These are phyloP conservation scores for Talaromyces sp. DNA, from an alignment of 2,329 filamentous ascomycete genomes.

Conservation along the genomic window DNA sequence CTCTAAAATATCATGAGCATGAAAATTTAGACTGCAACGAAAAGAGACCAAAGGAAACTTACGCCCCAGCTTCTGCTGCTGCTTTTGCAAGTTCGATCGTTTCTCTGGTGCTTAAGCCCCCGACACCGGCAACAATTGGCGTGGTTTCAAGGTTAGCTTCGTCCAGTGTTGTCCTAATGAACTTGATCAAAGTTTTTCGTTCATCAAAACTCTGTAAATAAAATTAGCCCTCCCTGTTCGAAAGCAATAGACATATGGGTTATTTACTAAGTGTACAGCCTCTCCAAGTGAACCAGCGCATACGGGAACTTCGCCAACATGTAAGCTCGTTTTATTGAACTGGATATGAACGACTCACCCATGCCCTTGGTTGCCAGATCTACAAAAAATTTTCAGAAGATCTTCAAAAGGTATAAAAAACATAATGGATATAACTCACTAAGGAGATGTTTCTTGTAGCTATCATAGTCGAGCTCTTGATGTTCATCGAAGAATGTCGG, in stretches of 20 bases:
- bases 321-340: background rate
- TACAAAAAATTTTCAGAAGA: background rate
- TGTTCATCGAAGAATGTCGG: conserved; percentile 16
- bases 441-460: conserved; percentile 17
- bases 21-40: background rate
- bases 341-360: background rate
- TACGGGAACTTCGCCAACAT: conserved; percentile 15
- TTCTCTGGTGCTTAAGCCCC: conserved; percentile 18
- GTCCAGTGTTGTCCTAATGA: conserved; percentile 17
- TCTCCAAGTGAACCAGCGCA: conserved; percentile 21
- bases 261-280: conserved; percentile 17
- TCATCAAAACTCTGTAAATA: conserved; percentile 14
- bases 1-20: conserved; percentile 9
- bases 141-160: conserved; percentile 15
- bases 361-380: conserved; percentile 4
- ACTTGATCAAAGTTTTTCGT: conserved; percentile 15
- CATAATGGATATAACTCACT: conserved; percentile 8
- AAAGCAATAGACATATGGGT: background rate
- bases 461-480: conserved; percentile 19
- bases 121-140: conserved; percentile 19
- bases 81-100: conserved; percentile 16
- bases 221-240: background rate
- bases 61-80: conserved; percentile 18
- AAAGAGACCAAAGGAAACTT: background rate
- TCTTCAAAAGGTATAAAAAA: background rate